Conservation (phyloP, 1,139 yeast genomes). For the Meyerozyma sp. region DNA sequence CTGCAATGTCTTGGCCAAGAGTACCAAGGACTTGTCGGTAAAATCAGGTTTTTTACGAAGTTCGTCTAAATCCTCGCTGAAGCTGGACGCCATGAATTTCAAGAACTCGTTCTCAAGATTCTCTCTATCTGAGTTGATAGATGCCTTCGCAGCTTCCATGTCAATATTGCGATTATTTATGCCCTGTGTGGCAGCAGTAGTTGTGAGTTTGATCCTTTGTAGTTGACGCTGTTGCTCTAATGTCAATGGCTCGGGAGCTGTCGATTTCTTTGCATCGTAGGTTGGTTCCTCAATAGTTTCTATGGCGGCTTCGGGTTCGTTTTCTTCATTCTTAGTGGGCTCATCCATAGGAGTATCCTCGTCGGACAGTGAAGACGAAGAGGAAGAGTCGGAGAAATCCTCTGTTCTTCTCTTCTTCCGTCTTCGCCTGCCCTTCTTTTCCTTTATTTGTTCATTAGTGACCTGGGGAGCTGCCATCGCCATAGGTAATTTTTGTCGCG, state of each 20-base stretch:
- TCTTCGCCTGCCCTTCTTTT: constrained; percentile 32
- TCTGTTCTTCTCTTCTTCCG: constrained; percentile 81
- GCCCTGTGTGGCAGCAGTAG: constrained; percentile 17
- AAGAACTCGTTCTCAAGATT: constrained; percentile 50
- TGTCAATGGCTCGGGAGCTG: constrained; percentile 15
- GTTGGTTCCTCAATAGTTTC: constrained; percentile 18
- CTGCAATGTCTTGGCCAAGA: constrained; percentile 61
- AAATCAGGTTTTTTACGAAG: constrained; percentile 65
- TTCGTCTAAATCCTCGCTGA: constrained; percentile 59
- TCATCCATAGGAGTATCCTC: constrained; percentile 12
- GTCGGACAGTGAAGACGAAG: constrained; percentile 35
- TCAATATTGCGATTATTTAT: constrained; percentile 11
- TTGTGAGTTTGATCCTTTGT: constrained; percentile 22
- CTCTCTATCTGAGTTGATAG: constrained; percentile 25
- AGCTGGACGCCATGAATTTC: constrained; percentile 51
- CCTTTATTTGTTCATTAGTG: not conserved
- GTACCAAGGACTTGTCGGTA: constrained; percentile 49
- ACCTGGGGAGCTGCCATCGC: constrained; percentile 1
- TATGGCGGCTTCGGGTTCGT: constrained; percentile 1
- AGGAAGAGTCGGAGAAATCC: constrained; percentile 43
- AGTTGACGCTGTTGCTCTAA: constrained; percentile 19
- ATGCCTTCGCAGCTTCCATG: constrained; percentile 18
- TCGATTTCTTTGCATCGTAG: constrained; percentile 6
- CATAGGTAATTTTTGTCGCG: not conserved
- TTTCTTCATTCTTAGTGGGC: constrained; percentile 7